Percentiles rank a stretch among this genome's conserved stretches.
phyloP scores from a whole-genome alignment of 2,329 filamentous ascomycete genomes.

The Penicillium oxalicum region DNA sequence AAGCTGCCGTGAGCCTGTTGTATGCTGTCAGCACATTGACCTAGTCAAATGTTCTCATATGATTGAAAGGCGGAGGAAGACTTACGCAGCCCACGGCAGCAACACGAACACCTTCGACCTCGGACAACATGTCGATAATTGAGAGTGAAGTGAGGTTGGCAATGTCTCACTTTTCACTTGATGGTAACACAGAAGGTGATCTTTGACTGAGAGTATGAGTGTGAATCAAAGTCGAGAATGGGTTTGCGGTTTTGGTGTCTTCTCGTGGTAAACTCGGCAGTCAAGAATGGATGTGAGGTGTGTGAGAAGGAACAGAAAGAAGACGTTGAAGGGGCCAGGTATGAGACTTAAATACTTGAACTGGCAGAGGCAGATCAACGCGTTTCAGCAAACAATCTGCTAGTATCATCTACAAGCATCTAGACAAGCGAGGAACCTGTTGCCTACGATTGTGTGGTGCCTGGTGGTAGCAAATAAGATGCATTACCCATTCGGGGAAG shows the following conservation, averaged over 20 bases:
- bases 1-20: constrained; percentile 80
- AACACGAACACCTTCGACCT: constrained; percentile 51
- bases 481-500: too few species aligned
- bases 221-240: too few species aligned
- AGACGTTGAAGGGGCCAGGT: neutral
- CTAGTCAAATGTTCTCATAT: neutral
- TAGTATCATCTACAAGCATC: too few species aligned
- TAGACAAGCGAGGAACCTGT: neutral
- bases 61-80: constrained; percentile 9
- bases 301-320: neutral
- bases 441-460: neutral
- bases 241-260: too few species aligned
- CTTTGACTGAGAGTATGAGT: too few species aligned
- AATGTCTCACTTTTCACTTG: neutral
- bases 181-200: too few species aligned
- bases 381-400: too few species aligned
- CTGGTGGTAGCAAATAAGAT: neutral
- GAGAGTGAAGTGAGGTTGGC: constrained; percentile 6
- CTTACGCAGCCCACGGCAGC: constrained; percentile 83
- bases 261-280: too few species aligned
- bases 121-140: constrained; percentile 2
- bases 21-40: constrained; percentile 8
- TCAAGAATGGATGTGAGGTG: neutral
- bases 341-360: too few species aligned
- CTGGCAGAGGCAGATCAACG: too few species aligned